Conservation (phyloP, 768 basidiomycete genomes). For the Xerocomus brunneocitrinus region DNA sequence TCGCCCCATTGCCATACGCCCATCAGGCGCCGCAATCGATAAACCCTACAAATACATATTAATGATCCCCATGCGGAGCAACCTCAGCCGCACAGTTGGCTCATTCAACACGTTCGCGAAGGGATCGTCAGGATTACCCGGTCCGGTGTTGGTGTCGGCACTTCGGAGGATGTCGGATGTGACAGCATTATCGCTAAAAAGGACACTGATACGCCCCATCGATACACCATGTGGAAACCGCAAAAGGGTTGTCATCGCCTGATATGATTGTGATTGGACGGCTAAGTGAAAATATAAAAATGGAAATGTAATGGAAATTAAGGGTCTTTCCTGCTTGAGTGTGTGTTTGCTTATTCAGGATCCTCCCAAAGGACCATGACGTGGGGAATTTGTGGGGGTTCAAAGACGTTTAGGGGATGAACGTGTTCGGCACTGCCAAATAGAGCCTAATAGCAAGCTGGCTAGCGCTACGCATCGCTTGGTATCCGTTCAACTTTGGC, state of each 20-base stretch:
- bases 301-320: slow-evolving; percentile 14
- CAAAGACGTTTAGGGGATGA: slow-evolving; percentile 15
- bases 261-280: neutral
- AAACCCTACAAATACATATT: slow-evolving; percentile 18
- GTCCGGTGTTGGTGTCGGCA: slow-evolving; percentile 14
- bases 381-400: slow-evolving; percentile 18
- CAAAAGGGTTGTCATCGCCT: neutral
- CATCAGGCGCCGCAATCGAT: slow-evolving; percentile 18
- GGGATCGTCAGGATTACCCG: slow-evolving; percentile 31
- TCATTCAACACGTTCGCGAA: slow-evolving; percentile 24
- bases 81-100: slow-evolving; percentile 15
- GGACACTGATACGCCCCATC: slow-evolving; percentile 21
- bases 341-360: slow-evolving; percentile 3
- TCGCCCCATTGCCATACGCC: slow-evolving; percentile 1
- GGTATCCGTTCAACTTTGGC: slow-evolving; percentile 5
- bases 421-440: neutral
- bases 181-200: slow-evolving; percentile 11
- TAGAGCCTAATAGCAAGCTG: neutral
- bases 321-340: slow-evolving; percentile 4
- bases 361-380: slow-evolving; percentile 13
- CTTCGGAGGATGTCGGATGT: slow-evolving; percentile 27
- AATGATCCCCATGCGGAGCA: slow-evolving; percentile 23
- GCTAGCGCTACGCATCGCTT: neutral
- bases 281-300: neutral
- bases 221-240: slow-evolving; percentile 17